Evolutionary conservation across 768 basidiomycete species (phyloP).

Genomic region (Suillus occidentalis): DNA sequence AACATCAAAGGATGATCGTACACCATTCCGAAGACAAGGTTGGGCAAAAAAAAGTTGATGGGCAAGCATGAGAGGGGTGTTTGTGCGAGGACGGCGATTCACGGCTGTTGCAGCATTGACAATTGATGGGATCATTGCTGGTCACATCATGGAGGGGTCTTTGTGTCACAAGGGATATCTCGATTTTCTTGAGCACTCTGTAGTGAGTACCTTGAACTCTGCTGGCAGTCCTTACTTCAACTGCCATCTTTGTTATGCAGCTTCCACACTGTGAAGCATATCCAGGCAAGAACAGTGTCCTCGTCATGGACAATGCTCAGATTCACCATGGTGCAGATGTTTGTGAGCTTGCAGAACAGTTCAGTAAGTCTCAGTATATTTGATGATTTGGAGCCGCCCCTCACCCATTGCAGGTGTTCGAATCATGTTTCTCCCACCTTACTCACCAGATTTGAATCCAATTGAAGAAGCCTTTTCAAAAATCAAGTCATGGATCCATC

Average conservation of each 20-base stretch:
- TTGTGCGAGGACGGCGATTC: conserved; percentile 30
- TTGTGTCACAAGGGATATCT: conserved; percentile 18
- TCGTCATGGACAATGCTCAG: conserved; percentile 21
- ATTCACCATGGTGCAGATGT: conserved; percentile 18
- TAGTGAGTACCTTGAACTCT: too few relatives aligned
- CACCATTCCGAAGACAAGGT: conserved; percentile 18
- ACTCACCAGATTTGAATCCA: conserved; percentile 42
- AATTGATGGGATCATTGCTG: conserved; percentile 31
- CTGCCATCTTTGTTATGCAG: too few relatives aligned
- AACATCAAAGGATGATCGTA: conserved; percentile 32
- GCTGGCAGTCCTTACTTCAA: too few relatives aligned
- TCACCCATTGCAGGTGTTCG: conserved; percentile 7
- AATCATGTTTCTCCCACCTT: conserved; percentile 36
- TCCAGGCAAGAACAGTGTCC: conserved; percentile 18
- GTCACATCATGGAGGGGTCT: conserved; percentile 30
- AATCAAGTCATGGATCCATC: conserved; percentile 27
- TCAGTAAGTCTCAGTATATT: conserved; percentile 5
- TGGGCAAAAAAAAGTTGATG: conserved; percentile 21
- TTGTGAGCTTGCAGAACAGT: conserved; percentile 12
- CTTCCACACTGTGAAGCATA: conserved; percentile 10
- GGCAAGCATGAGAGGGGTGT: conserved; percentile 26
- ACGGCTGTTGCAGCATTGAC: conserved; percentile 29
- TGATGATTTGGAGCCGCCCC: too few relatives aligned
- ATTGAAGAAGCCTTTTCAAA: conserved; percentile 41
- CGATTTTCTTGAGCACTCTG: too few relatives aligned